These are phyloP conservation scores for Kodamaea kakaduensis DNA, from an alignment of 805 yeast species.

Conservation along the genomic window DNA sequence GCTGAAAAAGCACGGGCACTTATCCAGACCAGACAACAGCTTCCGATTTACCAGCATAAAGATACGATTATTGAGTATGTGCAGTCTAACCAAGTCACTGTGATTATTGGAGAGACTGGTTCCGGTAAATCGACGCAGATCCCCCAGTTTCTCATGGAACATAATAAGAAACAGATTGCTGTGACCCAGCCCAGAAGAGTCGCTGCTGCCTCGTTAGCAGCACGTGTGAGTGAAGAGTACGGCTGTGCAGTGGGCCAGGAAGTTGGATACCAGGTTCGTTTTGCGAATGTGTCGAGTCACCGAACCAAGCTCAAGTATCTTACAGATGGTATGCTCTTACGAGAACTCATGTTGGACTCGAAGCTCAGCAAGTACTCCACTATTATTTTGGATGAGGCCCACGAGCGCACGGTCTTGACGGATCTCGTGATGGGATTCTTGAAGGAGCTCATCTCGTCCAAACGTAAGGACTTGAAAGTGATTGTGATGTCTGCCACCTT, in stretches of 20 bases:
- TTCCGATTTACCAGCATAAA: conserved; percentile 76
- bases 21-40: conserved; percentile 47
- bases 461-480: conserved; percentile 56
- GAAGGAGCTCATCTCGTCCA: conserved; percentile 52
- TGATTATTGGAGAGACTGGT: conserved; percentile 95
- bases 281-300: conserved; percentile 60
- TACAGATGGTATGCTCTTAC: conserved; percentile 95
- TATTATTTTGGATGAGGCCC: conserved; percentile 92
- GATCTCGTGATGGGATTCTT: conserved; percentile 88
- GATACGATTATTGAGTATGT: conserved; percentile 58
- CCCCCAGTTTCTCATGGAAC: conserved; percentile 79
- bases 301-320: conserved; percentile 75
- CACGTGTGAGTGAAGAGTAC: conserved; percentile 85
- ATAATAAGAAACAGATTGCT: conserved; percentile 58
- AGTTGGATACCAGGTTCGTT: conserved; percentile 92
- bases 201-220: conserved; percentile 91
- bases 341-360: conserved; percentile 82
- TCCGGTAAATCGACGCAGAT: conserved; percentile 97
- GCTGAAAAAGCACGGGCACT: conserved; percentile 42
- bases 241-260: conserved; percentile 73
- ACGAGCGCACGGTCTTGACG: conserved; percentile 90
- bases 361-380: conserved; percentile 63
- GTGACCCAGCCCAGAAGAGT: conserved; percentile 98
- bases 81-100: conserved; percentile 57
- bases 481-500: conserved; percentile 96